These are phyloP conservation scores for Hypomyces perniciosus DNA, from an alignment of 2,329 filamentous ascomycete species.

Conservation along the genomic window DNA sequence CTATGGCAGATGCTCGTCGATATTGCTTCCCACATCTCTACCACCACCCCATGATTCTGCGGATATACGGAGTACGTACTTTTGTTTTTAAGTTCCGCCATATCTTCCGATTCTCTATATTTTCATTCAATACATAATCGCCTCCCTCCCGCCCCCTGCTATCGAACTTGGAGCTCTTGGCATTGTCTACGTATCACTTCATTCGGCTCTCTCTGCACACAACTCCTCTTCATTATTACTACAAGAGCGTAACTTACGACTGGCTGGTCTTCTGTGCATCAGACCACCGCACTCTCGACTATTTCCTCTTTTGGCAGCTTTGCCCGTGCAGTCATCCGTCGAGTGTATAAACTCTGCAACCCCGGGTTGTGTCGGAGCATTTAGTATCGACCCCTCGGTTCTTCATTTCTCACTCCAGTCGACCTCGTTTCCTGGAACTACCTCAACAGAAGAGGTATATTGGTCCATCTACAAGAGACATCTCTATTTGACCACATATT, in stretches of 20 bases:
- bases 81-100: slow-evolving; percentile 6
- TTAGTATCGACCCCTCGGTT: not conserved
- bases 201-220: not conserved
- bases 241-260: not conserved
- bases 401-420: slow-evolving; percentile 3
- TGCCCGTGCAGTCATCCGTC: slow-evolving; percentile 31
- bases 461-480: no score
- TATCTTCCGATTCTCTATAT: slow-evolving; percentile 4
- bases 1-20: slow-evolving; percentile 9
- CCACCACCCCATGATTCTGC: slow-evolving; percentile 7
- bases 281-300: slow-evolving; percentile 23
- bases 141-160: not conserved
- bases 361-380: slow-evolving; percentile 7
- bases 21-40: slow-evolving; percentile 12
- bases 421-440: no score
- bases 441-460: no score
- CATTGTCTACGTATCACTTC: not conserved
- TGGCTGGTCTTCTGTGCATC: not conserved
- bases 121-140: slow-evolving; percentile 1
- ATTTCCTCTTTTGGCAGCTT: slow-evolving; percentile 35
- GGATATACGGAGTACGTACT: not conserved
- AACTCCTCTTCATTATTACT: not conserved
- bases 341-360: not conserved
- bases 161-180: not conserved
- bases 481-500: no score